A percentile compares a stretch with the other conserved stretches of the same genome.
Evolutionary conservation across 2,329 filamentous ascomycete species (phyloP).

Genomic region (Apiospora marii): DNA sequence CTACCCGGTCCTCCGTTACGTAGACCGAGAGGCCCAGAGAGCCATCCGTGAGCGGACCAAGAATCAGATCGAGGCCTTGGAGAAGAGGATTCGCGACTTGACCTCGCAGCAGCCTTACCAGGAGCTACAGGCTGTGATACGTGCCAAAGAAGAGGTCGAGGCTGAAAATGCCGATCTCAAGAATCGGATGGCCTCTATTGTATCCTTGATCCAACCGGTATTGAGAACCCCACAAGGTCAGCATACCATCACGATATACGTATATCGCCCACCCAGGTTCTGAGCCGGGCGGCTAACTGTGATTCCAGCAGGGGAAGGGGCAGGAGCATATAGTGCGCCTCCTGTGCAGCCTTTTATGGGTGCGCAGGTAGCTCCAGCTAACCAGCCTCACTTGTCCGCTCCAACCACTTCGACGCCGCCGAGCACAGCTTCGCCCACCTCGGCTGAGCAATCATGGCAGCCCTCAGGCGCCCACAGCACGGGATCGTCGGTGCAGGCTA

Average conservation of each 20-base stretch:
- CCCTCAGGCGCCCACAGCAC: slow-evolving; percentile 36
- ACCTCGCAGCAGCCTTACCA: slow-evolving; percentile 83
- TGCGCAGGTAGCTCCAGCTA: neutral
- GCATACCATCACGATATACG: slow-evolving; percentile 24
- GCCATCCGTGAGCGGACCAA: slow-evolving; percentile 85
- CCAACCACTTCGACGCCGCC: slow-evolving; percentile 48
- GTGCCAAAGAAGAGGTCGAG: slow-evolving; percentile 79
- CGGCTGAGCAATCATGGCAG: slow-evolving; percentile 40
- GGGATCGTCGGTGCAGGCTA: slow-evolving; percentile 33
- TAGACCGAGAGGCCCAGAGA: slow-evolving; percentile 85
- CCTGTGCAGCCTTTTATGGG: neutral
- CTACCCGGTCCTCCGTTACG: slow-evolving; percentile 28
- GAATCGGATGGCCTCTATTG: slow-evolving; percentile 69
- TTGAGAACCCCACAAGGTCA: slow-evolving; percentile 45
- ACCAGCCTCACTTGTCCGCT: slow-evolving; percentile 36
- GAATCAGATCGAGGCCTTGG: slow-evolving; percentile 78
- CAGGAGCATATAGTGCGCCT: slow-evolving; percentile 32
- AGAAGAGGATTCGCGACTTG: slow-evolving; percentile 76
- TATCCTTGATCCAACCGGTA: slow-evolving; percentile 70
- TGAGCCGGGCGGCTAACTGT: slow-evolving; percentile 28
- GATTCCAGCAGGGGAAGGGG: slow-evolving; percentile 39
- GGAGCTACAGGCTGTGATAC: slow-evolving; percentile 78
- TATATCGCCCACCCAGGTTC: slow-evolving; percentile 21
- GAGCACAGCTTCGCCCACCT: slow-evolving; percentile 48
- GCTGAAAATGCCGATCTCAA: slow-evolving; percentile 83